A percentile compares a stretch with the other conserved stretches of the same genome.
Evolutionary conservation across 2,329 filamentous ascomycete species (phyloP).

Genomic region (Metarhizium humberi): DNA sequence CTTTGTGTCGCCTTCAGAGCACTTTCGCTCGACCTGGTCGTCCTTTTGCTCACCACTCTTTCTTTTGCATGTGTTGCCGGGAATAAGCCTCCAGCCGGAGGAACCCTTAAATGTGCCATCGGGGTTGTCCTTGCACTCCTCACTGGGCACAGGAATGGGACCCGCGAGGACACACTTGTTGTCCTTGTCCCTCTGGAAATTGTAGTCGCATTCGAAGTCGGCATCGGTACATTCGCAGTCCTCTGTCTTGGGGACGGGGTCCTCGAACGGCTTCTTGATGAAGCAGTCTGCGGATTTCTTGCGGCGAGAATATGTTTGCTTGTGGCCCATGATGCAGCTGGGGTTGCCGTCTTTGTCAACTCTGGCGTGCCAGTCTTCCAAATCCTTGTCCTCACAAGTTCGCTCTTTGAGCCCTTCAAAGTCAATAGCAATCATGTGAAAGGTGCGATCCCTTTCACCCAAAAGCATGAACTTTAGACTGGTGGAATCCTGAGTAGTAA

Average conservation of each 20-base stretch:
- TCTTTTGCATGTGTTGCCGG: constrained; percentile 65
- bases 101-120: constrained; percentile 72
- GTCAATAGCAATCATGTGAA: constrained; percentile 66
- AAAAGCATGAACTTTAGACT: constrained; percentile 83
- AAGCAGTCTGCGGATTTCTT: constrained; percentile 88
- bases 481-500: constrained; percentile 86
- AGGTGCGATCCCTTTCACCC: constrained; percentile 48
- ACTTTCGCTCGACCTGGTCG: constrained; percentile 64
- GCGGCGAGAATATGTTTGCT: constrained; percentile 73
- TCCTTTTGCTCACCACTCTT: constrained; percentile 56
- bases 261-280: constrained; percentile 75
- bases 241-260: constrained; percentile 59
- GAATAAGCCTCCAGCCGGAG: constrained; percentile 88
- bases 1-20: constrained; percentile 47
- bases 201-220: constrained; percentile 96
- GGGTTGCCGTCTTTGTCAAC: constrained; percentile 71
- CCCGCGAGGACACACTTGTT: constrained; percentile 62
- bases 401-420: constrained; percentile 74
- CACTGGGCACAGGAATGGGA: constrained; percentile 56
- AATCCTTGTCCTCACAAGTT: constrained; percentile 67
- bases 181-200: constrained; percentile 60
- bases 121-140: constrained; percentile 55
- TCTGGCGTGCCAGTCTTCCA: constrained; percentile 84
- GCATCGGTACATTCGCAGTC: constrained; percentile 70
- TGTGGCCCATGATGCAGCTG: constrained; percentile 92